Conservation (phyloP, 768 basidiomycete genomes). For the Xanthoconium purpureum region DNA sequence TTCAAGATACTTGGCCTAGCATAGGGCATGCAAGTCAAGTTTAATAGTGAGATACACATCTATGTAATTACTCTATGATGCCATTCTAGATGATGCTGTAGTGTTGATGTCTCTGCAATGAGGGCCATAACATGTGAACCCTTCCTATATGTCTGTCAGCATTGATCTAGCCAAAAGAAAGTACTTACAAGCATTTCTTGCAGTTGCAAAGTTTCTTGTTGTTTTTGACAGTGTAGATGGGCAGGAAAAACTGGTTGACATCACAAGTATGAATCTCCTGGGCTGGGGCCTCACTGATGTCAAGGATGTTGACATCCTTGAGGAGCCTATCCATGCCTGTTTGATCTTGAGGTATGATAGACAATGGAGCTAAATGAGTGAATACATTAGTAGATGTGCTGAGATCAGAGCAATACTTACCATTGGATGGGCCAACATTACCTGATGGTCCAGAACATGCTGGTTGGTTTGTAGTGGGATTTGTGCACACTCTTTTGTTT, state of each 20-base stretch:
- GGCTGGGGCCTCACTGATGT: background rate
- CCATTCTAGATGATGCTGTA: background rate
- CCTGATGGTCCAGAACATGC: too few relatives aligned
- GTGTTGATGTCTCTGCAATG: background rate
- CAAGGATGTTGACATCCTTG: background rate
- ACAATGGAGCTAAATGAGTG: too few relatives aligned
- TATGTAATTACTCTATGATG: background rate
- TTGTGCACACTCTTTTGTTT: too few relatives aligned
- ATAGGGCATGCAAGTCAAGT: background rate
- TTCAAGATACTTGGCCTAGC: background rate
- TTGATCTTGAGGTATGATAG: too few relatives aligned
- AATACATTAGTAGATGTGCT: too few relatives aligned
- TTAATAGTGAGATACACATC: background rate
- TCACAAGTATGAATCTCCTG: background rate
- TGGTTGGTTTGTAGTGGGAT: too few relatives aligned
- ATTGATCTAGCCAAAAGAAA: too few relatives aligned
- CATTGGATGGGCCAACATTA: too few relatives aligned
- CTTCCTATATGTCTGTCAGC: background rate
- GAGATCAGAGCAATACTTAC: too few relatives aligned
- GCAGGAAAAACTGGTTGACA: background rate
- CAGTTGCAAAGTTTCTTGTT: background rate
- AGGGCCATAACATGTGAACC: background rate
- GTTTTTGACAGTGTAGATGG: background rate
- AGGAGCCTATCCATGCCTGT: background rate
- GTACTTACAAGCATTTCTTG: background rate